Percentiles rank a stretch among this genome's conserved stretches.
phyloP scores from a whole-genome alignment of 345 rosid genomes.

The Bruguiera parviflora region DNA sequence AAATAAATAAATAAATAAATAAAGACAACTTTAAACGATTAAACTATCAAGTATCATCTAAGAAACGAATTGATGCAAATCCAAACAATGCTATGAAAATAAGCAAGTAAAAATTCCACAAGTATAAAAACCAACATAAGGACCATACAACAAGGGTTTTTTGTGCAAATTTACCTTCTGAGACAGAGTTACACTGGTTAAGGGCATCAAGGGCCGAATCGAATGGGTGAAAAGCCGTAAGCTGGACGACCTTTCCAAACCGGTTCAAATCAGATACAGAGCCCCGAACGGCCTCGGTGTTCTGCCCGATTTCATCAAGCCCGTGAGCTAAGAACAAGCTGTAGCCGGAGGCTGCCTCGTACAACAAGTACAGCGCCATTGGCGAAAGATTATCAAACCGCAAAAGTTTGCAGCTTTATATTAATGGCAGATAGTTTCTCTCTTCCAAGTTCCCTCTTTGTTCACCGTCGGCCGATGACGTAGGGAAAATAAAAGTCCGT shows the following conservation, averaged over 20 bases:
- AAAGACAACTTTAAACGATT: too few species aligned
- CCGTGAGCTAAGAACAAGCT: conserved; percentile 52
- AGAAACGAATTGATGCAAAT: too few species aligned
- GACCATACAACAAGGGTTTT: too few species aligned
- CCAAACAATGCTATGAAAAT: too few species aligned
- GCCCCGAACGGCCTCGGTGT: conserved; percentile 71
- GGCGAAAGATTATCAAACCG: background rate
- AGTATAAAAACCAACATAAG: too few species aligned
- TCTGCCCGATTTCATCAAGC: conserved; percentile 78
- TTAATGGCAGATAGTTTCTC: too few species aligned
- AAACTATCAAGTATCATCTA: too few species aligned
- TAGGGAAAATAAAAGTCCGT: background rate
- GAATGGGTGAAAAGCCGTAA: conserved; percentile 60
- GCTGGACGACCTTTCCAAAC: conserved; percentile 76
- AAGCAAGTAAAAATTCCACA: too few species aligned
- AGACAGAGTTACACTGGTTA: conserved; percentile 74
- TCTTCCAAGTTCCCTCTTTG: too few species aligned
- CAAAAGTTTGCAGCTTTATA: background rate
- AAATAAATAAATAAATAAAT: too few species aligned
- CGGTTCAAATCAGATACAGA: conserved; percentile 68
- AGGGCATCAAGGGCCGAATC: conserved; percentile 71
- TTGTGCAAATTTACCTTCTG: conserved; percentile 48
- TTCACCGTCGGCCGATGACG: too few species aligned
- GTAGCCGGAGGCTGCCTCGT: conserved; percentile 77
- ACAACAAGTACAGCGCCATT: conserved; percentile 54